Base-by-base conservation (phyloP, 495 filamentous ascomycete species). In the Daldinia bambusicola region DNA sequence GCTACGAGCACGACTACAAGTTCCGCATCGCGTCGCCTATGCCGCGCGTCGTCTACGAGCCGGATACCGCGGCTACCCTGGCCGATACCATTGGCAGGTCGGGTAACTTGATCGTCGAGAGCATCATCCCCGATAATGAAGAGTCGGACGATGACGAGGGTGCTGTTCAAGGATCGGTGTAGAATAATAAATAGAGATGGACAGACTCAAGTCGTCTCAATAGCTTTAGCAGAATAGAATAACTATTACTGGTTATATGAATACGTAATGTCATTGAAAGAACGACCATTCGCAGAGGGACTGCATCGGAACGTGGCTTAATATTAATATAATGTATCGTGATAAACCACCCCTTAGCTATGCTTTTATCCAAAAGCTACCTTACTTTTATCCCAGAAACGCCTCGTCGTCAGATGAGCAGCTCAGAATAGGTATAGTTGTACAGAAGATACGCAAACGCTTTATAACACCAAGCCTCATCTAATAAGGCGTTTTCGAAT, bases 31-130 rank as follows among this genome's bases (percentile, higher is more conserved):
- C 94, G 16, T 90, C 89, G 36, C 89, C 92, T 0, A 87, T 99
- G 84, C 95, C 95, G 16, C 83, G 95, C 30, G 87, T 87, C 55
- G 91, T 93, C 6, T 92, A 92, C 75, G 88, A 90, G 40, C 82
- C 93, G 16, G 84, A 89, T 37, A 83, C 82, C 9, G 86, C 85
- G 0, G 88, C 87, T 0, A 90, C 86, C 10, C 86, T 97, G 57
- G 84, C 81, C 13, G 88, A 91, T 40, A 87, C 87, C 69, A 88
- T 98, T 67, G 94, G 94, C 36, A 85, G 90, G 60, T 95, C 91
- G 61, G 94, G 90, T 0, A 99, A 94, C 79, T 80, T 99, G 30
- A 89, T 98, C 20, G 94, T 97, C 2, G 95, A 98, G 76, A 78
- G 78, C 41, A 66, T 80, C 43, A 22, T 63, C 16, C 72, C 77